A percentile compares a stretch with the other conserved stretches of the same genome.
Evolutionary conservation across 768 basidiomycete genomes (phyloP).

Genomic region (Pleurotus cornucopiae): DNA sequence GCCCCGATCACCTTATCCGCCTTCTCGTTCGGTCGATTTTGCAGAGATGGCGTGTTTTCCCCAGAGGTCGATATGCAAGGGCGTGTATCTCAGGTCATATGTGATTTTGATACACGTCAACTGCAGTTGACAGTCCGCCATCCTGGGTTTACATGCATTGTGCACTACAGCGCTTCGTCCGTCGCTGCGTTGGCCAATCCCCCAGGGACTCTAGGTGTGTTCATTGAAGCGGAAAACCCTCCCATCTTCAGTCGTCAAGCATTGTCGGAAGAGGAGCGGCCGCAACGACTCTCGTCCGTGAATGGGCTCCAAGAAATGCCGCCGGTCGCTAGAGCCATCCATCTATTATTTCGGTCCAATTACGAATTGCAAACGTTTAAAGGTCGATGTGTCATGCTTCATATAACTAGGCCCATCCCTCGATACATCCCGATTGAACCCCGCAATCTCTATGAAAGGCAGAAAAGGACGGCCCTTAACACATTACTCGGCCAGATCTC

Average conservation of each 20-base stretch:
- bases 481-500: conserved; percentile 19
- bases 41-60: conserved; percentile 27
- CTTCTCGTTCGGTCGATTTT: conserved; percentile 25
- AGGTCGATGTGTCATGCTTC: conserved; percentile 16
- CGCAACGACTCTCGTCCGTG: conserved; percentile 3
- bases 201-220: conserved; percentile 16
- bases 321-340: not conserved
- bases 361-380: conserved; percentile 24
- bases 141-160: not conserved
- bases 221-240: conserved; percentile 27
- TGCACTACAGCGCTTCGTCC: conserved; percentile 18
- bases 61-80: conserved; percentile 18
- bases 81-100: conserved; percentile 23
- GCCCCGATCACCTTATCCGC: not conserved
- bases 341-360: conserved; percentile 16
- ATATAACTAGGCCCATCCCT: conserved; percentile 10
- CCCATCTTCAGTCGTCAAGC: conserved; percentile 16
- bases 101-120: conserved; percentile 26
- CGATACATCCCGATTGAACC: conserved; percentile 15
- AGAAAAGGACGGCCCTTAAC: conserved; percentile 14
- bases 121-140: conserved; percentile 23
- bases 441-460: conserved; percentile 11
- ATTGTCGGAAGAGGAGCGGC: not conserved
- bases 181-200: conserved; percentile 14
- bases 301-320: conserved; percentile 12